These are phyloP conservation scores for Ceratocystis alfenasii DNA, from an alignment of 2,329 filamentous ascomycete species.

Conservation along the genomic window DNA sequence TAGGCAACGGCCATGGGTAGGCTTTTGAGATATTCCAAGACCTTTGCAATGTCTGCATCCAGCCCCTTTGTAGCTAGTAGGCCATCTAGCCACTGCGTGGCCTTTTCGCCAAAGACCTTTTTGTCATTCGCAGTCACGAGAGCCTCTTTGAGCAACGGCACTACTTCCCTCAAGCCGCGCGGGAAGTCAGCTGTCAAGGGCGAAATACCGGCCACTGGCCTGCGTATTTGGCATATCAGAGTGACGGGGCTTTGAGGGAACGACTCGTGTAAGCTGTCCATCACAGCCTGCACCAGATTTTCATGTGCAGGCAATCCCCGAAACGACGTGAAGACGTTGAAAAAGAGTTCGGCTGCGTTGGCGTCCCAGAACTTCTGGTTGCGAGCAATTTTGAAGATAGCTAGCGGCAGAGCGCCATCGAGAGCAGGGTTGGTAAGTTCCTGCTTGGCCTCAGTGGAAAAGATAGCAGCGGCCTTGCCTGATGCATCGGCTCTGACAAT, in stretches of 20 bases:
- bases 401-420: conserved; percentile 83
- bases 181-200: conserved; percentile 59
- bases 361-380: conserved; percentile 61
- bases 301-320: conserved; percentile 42
- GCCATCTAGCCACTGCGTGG: conserved; percentile 42
- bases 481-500: conserved; percentile 36
- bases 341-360: conserved; percentile 61
- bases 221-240: conserved; percentile 57
- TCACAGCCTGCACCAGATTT: conserved; percentile 61
- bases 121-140: conserved; percentile 37
- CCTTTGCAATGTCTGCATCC: conserved; percentile 44
- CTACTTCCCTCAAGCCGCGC: conserved; percentile 50
- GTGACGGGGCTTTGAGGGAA: conserved; percentile 52
- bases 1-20: not conserved
- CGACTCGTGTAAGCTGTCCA: conserved; percentile 48
- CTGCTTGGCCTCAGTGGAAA: conserved; percentile 37
- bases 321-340: conserved; percentile 65
- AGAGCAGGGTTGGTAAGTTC: conserved; percentile 70
- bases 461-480: conserved; percentile 35
- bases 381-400: conserved; percentile 77
- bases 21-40: conserved; percentile 41
- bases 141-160: conserved; percentile 48
- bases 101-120: conserved; percentile 37
- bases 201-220: conserved; percentile 55
- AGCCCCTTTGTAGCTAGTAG: conserved; percentile 39